Base-by-base conservation (phyloP, 2,329 filamentous ascomycete species). In the Zymoseptoria pseudotritici region DNA sequence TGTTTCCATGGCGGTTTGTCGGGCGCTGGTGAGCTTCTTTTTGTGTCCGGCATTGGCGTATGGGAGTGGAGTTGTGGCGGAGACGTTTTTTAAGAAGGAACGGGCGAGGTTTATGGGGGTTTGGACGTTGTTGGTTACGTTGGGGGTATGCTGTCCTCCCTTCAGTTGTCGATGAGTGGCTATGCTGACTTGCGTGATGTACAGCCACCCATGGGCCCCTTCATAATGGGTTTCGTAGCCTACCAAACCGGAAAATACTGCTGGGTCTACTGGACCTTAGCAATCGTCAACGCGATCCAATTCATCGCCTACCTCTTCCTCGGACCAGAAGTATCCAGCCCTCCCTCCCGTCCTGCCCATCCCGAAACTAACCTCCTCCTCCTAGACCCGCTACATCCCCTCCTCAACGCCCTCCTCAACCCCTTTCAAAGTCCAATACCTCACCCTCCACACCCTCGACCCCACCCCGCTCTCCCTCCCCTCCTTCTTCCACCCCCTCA, bases 191-290 rank as follows among this genome's bases (percentile, higher is more conserved):
- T 22, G 21, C 2, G 21, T 22, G 21, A 2, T 4, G 21, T 22
- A 22, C 21, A 24, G 42, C 76, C 79, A 24, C 78, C 79, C 1
- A 65, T 72, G 11, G 75, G 73, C 1, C 76, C 76, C 0, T 73
- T 78, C 57, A 70, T 64, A 58, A 69, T 70, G 65, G 75, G 76
- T 2, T 77, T 77, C 58, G 82, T 84, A 0, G 76, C 79, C 0
- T 73, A 80, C 58, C 76, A 79, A 9, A 78, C 80, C 13, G 78
- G 80, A 0, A 59, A 68, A 53, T 85, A 82, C 58, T 75, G 79
- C 17, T 85, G 83, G 82, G 83, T 84, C 24, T 85, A 82, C 69
- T 85, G 79, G 77, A 77, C 80, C 21, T 71, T 84, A 21, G 80
- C 81, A 1, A 84, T 85, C 50, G 77, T 78, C 65, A 85, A 86